A percentile compares a stretch with the other conserved stretches of the same genome.
Evolutionary conservation across 805 yeast species (phyloP).

Genomic region (Metschnikowia orientalis): DNA sequence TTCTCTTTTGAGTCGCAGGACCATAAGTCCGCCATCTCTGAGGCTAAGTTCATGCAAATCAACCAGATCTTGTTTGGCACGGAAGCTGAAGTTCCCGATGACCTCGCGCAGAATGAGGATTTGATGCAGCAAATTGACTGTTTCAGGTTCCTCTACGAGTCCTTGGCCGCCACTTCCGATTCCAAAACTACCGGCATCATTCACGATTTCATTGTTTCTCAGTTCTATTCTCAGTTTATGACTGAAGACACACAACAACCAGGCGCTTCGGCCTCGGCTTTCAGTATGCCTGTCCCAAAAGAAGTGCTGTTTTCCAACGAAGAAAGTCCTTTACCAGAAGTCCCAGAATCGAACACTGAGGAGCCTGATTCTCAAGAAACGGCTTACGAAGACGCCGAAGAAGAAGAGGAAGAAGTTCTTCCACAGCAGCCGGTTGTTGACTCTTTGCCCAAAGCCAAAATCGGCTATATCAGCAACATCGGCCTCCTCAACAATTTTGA

Average conservation of each 20-base stretch:
- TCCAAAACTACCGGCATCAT: constrained; percentile 3
- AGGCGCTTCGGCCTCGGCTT: too few relatives aligned
- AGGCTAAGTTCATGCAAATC: constrained; percentile 4
- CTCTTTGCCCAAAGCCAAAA: too few relatives aligned
- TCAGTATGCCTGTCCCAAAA: too few relatives aligned
- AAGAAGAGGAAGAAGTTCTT: too few relatives aligned
- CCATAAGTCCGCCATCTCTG: not conserved
- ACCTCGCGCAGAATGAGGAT: constrained; percentile 1
- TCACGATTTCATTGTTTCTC: constrained; percentile 4
- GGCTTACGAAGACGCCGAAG: too few relatives aligned
- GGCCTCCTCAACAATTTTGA: constrained; percentile 4
- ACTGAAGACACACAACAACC: too few relatives aligned
- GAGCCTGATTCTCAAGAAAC: too few relatives aligned
- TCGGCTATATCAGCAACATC: constrained; percentile 4
- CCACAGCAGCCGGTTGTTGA: too few relatives aligned
- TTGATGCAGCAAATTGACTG: constrained; percentile 6
- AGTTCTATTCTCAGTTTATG: constrained; percentile 6
- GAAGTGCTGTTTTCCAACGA: too few relatives aligned
- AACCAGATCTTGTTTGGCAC: constrained; percentile 4
- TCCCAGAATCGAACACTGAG: too few relatives aligned
- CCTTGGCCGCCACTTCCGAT: constrained; percentile 3
- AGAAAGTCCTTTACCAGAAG: too few relatives aligned
- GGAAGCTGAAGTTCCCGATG: constrained; percentile 2
- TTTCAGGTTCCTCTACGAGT: constrained; percentile 4
- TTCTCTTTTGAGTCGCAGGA: constrained; percentile 3